These are phyloP conservation scores for Verticillium albo-atrum DNA, from an alignment of 2,329 filamentous ascomycete species.

Conservation along the genomic window DNA sequence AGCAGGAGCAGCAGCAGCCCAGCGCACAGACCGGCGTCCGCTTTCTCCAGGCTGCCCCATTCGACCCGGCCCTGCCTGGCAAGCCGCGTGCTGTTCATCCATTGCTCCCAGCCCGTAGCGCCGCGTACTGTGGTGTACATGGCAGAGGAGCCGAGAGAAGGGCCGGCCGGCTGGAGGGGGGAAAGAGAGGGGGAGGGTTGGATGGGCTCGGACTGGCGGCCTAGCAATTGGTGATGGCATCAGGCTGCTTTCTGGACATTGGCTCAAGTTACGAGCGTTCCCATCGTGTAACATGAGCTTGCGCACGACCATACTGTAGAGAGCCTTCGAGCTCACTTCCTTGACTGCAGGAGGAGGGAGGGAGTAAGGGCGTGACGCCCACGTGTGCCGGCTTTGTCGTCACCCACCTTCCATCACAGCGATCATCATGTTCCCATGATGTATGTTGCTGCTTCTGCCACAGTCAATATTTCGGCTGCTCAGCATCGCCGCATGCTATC, in stretches of 20 bases:
- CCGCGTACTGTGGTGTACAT: not conserved
- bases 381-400: not conserved
- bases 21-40: not conserved
- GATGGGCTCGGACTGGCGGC: not conserved
- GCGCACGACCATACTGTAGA: not conserved
- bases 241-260: not conserved
- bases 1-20: too few relatives aligned
- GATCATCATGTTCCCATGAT: too few relatives aligned
- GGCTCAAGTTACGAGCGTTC: not conserved
- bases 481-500: too few relatives aligned
- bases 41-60: not conserved
- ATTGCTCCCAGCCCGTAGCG: not conserved
- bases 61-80: not conserved
- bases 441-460: too few relatives aligned
- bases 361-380: not conserved
- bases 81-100: not conserved
- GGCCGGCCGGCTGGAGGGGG: not conserved
- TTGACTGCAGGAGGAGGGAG: too few relatives aligned
- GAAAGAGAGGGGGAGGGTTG: not conserved
- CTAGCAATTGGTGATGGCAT: not conserved
- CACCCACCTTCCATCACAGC: too few relatives aligned
- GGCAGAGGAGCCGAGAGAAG: not conserved
- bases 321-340: too few relatives aligned
- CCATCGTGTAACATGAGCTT: not conserved
- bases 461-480: too few relatives aligned